Conservation (phyloP, 495 filamentous ascomycete genomes). For the Aspergillus affinis region DNA sequence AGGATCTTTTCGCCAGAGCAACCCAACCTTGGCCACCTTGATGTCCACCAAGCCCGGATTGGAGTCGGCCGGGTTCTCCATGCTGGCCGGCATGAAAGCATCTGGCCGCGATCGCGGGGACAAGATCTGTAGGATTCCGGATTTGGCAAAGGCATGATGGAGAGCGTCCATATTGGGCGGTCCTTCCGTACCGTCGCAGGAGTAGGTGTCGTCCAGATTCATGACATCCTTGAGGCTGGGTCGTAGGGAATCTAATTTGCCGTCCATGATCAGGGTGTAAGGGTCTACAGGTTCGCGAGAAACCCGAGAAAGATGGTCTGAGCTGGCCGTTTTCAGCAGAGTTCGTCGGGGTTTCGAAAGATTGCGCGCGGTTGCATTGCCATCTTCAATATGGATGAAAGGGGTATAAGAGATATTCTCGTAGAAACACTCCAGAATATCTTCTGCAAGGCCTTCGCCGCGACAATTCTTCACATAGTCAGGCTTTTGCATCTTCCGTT, state of each 20-base stretch:
- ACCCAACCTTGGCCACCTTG: conserved; percentile 92
- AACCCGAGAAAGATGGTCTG: conserved; percentile 64
- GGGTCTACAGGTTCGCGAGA: conserved; percentile 88
- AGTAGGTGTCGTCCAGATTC: conserved; percentile 88
- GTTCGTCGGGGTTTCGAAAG: conserved; percentile 70
- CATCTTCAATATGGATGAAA: conserved; percentile 95
- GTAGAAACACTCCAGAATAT: conserved; percentile 93
- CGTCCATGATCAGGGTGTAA: conserved; percentile 89
- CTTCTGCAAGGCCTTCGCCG: conserved; percentile 84
- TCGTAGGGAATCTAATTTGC: conserved; percentile 75
- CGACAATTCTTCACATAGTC: conserved; percentile 96
- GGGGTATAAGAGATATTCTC: conserved; percentile 98
- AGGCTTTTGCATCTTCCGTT: conserved; percentile 95
- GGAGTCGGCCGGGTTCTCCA: conserved; percentile 80
- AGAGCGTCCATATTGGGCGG: conserved; percentile 73
- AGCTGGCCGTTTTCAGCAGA: conserved; percentile 66
- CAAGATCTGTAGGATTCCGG: conserved; percentile 88
- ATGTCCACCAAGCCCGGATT: conserved; percentile 95
- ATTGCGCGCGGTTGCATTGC: conserved; percentile 76
- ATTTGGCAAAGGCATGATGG: conserved; percentile 85
- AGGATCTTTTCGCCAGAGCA: conserved; percentile 91
- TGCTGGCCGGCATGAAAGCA: conserved; percentile 87
- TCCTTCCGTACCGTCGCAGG: conserved; percentile 73
- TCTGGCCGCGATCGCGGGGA: conserved; percentile 90
- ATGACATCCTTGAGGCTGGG: conserved; percentile 90